Percentiles rank a stretch among this genome's conserved stretches.
Conservation (phyloP, 176 grass and related monocot genomes). For the Puccinellia tenuiflora region DNA sequence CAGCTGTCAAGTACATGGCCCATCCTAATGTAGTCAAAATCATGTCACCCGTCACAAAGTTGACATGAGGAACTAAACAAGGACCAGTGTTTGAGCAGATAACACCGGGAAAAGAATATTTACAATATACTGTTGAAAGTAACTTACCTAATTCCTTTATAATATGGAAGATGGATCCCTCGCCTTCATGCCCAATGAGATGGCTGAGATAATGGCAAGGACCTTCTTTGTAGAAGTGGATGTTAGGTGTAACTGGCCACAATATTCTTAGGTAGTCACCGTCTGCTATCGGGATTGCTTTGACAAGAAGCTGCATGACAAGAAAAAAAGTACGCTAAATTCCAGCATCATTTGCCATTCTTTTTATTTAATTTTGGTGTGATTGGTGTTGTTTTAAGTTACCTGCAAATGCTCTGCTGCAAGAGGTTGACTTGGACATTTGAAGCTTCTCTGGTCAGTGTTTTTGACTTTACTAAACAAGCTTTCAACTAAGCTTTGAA, state of each 20-base stretch:
- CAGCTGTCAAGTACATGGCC: constrained; percentile 66
- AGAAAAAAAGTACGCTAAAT: neutral
- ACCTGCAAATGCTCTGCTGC: constrained; percentile 84
- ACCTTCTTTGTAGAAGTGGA: constrained; percentile 70
- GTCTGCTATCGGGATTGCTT: constrained; percentile 72
- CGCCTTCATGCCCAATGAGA: constrained; percentile 87
- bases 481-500: constrained; percentile 70
- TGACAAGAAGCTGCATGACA: constrained; percentile 66
- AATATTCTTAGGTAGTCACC: constrained; percentile 63
- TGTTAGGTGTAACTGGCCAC: constrained; percentile 74
- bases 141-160: constrained; percentile 89
- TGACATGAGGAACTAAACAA: constrained; percentile 14
- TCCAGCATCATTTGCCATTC: neutral
- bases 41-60: constrained; percentile 19
- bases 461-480: constrained; percentile 60
- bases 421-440: constrained; percentile 69
- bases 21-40: constrained; percentile 54
- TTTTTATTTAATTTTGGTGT: constrained; percentile 1
- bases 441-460: constrained; percentile 38
- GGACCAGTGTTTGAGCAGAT: neutral
- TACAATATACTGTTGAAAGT: constrained; percentile 16
- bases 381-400: constrained; percentile 16
- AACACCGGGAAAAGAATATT: neutral
- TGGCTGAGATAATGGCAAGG: constrained; percentile 67
- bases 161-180: constrained; percentile 86